Percentiles rank a stretch among this genome's conserved stretches.
Conservation (phyloP, 2,329 filamentous ascomycete genomes). For the Pseudophaeomoniella oleicola region DNA sequence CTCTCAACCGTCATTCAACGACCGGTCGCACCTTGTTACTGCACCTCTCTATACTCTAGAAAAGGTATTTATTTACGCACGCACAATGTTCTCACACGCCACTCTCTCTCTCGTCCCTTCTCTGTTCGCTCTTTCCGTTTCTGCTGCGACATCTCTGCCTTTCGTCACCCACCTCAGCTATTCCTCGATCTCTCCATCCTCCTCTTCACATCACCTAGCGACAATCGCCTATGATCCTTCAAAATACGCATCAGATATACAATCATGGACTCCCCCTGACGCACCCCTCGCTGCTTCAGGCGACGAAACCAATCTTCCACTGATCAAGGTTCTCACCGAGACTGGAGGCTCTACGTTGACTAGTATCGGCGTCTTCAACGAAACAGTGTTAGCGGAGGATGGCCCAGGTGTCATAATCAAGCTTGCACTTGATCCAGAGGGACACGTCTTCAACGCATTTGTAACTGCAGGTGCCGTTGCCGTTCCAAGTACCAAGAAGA, state of each 20-base stretch:
- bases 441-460: background rate
- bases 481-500: background rate
- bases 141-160: background rate
- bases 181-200: background rate
- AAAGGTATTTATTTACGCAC: too few relatives aligned
- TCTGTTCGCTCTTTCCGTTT: background rate
- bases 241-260: constrained; percentile 19
- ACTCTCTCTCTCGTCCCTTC: background rate
- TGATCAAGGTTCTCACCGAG: background rate
- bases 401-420: background rate
- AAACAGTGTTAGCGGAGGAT: constrained; percentile 7
- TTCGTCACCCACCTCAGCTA: background rate
- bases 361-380: constrained; percentile 19
- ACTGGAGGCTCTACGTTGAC: constrained; percentile 22
- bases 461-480: background rate
- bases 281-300: background rate
- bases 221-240: constrained; percentile 25
- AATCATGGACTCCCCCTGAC: constrained; percentile 24
- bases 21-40: too few relatives aligned
- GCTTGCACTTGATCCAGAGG: background rate
- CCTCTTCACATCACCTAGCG: constrained; percentile 14
- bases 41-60: too few relatives aligned
- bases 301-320: background rate
- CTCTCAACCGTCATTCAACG: too few relatives aligned
- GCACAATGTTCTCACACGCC: too few relatives aligned